Percentiles rank a stretch among this genome's conserved stretches.
Conservation (phyloP, 179 eudicot genomes). For the Actinidia polygama region DNA sequence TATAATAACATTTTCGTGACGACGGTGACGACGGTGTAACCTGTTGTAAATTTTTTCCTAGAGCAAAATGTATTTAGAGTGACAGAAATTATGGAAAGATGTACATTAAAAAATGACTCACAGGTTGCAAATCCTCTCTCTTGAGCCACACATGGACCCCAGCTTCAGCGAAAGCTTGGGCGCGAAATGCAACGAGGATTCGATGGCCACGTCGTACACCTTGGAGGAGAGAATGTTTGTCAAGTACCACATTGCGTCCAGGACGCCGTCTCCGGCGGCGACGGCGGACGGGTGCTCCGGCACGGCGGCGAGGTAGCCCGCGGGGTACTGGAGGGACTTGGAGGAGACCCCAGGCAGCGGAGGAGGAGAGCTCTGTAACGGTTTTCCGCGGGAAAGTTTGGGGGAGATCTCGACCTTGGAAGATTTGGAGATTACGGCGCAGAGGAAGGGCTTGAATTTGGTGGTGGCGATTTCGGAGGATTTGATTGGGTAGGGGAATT, state of each 20-base stretch:
- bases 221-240: slow-evolving; percentile 71
- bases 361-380: background rate
- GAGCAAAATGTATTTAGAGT: no score
- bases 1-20: no score
- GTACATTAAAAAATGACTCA: no score
- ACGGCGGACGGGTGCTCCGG: slow-evolving; percentile 31
- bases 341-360: slow-evolving; percentile 45
- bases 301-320: slow-evolving; percentile 63
- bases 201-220: slow-evolving; percentile 85
- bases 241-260: slow-evolving; percentile 58
- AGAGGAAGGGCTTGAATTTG: background rate
- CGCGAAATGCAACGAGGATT: slow-evolving; percentile 83
- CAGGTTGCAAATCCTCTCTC: slow-evolving; percentile 78
- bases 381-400: slow-evolving; percentile 1
- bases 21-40: no score
- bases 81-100: no score
- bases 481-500: slow-evolving; percentile 14
- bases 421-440: slow-evolving; percentile 8
- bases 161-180: slow-evolving; percentile 70
- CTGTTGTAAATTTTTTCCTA: no score
- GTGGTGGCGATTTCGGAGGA: background rate
- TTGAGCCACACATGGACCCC: slow-evolving; percentile 74
- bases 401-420: slow-evolving; percentile 19
- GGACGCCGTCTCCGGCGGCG: slow-evolving; percentile 20
- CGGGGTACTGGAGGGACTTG: slow-evolving; percentile 62